Conservation (phyloP, 371 early-diverging fungal species). For the Mortierella polycephala region DNA sequence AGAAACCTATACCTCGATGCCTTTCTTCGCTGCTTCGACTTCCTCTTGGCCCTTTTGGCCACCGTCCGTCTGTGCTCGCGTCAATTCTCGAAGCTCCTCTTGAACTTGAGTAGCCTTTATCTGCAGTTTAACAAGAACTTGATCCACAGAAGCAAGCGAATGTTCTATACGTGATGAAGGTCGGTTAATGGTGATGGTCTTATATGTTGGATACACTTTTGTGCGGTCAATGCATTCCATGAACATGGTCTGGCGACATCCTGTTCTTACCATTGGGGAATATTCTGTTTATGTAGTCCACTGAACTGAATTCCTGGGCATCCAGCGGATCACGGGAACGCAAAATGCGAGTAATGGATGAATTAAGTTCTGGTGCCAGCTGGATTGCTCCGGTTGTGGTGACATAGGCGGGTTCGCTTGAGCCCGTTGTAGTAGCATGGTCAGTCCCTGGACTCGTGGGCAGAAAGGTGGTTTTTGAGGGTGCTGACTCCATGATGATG, state of each 20-base stretch:
- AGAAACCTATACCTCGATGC: slow-evolving; percentile 68
- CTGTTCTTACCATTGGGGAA: slow-evolving; percentile 77
- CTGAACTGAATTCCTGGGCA: slow-evolving; percentile 75
- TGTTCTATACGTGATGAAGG: slow-evolving; percentile 61
- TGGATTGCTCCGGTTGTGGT: slow-evolving; percentile 52
- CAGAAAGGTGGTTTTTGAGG: not conserved
- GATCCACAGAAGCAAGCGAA: slow-evolving; percentile 76
- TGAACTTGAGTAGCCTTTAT: slow-evolving; percentile 68
- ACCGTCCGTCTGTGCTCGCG: slow-evolving; percentile 74
- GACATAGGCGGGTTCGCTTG: slow-evolving; percentile 29
- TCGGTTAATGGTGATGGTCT: not conserved
- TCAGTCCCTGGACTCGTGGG: slow-evolving; percentile 10
- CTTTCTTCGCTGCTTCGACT: slow-evolving; percentile 73
- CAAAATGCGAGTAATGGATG: slow-evolving; percentile 59
- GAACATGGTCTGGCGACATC: no score
- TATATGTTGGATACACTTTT: not conserved
- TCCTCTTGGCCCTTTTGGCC: slow-evolving; percentile 68
- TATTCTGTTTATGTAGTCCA: slow-evolving; percentile 80
- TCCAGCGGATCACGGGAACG: slow-evolving; percentile 75
- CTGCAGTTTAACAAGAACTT: slow-evolving; percentile 70
- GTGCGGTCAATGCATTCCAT: no score
- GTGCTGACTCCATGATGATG: slow-evolving; percentile 2
- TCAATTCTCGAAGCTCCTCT: slow-evolving; percentile 73
- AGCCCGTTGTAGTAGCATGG: not conserved
- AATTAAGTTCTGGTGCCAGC: slow-evolving; percentile 64